Conservation (phyloP, 2,329 filamentous ascomycete genomes). For the Diplodia corticola region DNA sequence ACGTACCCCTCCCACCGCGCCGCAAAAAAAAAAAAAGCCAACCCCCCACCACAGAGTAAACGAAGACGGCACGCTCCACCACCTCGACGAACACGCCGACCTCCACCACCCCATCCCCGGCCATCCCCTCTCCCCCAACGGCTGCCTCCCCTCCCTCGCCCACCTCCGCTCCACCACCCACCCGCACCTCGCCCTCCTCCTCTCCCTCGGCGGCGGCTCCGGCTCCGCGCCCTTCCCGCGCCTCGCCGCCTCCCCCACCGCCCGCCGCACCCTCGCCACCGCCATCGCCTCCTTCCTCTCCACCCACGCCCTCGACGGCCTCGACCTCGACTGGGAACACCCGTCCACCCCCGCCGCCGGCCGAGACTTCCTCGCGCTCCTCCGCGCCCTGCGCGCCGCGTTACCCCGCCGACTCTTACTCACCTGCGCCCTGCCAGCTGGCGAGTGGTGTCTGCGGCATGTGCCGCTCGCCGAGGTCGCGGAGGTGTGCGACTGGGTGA, state of each 20-base stretch:
- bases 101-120: conserved; percentile 64
- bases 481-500: conserved; percentile 70
- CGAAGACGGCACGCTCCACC: neutral
- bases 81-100: conserved; percentile 76
- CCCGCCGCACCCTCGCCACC: conserved; percentile 69
- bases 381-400: conserved; percentile 64
- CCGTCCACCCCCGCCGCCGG: conserved; percentile 66
- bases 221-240: conserved; percentile 67
- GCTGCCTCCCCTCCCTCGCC: conserved; percentile 70
- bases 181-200: conserved; percentile 66
- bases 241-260: conserved; percentile 61
- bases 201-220: conserved; percentile 72
- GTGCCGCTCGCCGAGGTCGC: conserved; percentile 66
- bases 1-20: too few relatives aligned
- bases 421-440: conserved; percentile 70
- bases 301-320: conserved; percentile 67
- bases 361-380: conserved; percentile 69
- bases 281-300: conserved; percentile 68
- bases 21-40: neutral
- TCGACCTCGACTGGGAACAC: conserved; percentile 71
- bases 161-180: conserved; percentile 69
- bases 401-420: conserved; percentile 70
- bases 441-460: conserved; percentile 63
- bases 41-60: neutral
- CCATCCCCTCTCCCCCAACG: conserved; percentile 27